Base-by-base conservation (phyloP, 75 land plant species). In the Adiantum capillusveneris region DNA sequence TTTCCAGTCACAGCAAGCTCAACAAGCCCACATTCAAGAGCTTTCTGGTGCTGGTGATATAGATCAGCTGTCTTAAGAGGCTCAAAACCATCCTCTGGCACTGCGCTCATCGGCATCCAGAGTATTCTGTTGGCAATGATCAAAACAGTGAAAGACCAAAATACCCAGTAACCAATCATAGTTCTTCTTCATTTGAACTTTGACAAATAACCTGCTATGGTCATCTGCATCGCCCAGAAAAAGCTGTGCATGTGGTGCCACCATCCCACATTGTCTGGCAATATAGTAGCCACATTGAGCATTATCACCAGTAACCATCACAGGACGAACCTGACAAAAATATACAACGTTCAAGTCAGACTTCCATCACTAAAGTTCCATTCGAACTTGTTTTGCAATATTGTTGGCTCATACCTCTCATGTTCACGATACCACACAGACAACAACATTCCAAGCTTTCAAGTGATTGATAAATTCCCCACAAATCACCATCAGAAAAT, bases 281-380 rank as follows among this genome's bases (percentile, higher is more conserved):
- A 73, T 67, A 29, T 67, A 73, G 19, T 73, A 65, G 6, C 70
- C 76, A 66, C 76, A 73, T 26, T 73, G 76, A 13, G 76, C 76
- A 67, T 67, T 73, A 46, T 73, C 76, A 22, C 76, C 76, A 29
- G 76, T 73, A 29, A 73, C 65, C 76, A 73, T 73, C 29, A 73
- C 60, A 20, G 76, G 71, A 20, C 76, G 76, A 53, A 73, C 70
- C 76, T 73, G 58, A 31, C 30, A 26, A 20, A n/a, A n/a, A n/a
- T n/a, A n/a, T n/a, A n/a, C n/a, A n/a, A n/a, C n/a, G n/a, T n/a
- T n/a, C n/a, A n/a, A n/a, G n/a, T n/a, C n/a, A n/a, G n/a, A n/a
- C n/a, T n/a, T n/a, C n/a, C n/a, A n/a, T n/a, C n/a, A n/a, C n/a
- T n/a, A n/a, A n/a, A n/a, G n/a, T n/a, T n/a, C n/a, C n/a, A n/a